Conservation (phyloP, 257 asterid species). For the Datura wrightii region DNA sequence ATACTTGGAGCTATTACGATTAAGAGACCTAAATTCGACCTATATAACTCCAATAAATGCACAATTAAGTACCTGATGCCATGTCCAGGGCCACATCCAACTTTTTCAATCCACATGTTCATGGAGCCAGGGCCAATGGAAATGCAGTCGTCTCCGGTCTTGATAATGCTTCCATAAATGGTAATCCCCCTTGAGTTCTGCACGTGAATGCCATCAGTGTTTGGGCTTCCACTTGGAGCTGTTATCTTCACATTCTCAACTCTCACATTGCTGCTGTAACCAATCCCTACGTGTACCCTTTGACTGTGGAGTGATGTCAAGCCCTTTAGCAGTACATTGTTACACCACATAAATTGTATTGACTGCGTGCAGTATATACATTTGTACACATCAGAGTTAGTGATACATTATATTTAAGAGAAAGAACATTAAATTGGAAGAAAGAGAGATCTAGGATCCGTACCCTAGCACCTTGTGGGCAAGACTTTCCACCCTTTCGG, state of each 20-base stretch:
- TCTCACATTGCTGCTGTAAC: conserved; percentile 49
- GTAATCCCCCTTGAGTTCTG: conserved; percentile 53
- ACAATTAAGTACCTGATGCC: conserved; percentile 61
- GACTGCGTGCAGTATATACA: conserved; percentile 50
- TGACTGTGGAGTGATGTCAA: conserved; percentile 54
- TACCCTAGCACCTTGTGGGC: conserved; percentile 78
- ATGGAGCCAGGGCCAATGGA: conserved; percentile 70
- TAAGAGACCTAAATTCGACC: too few relatives aligned
- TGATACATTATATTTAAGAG: neutral
- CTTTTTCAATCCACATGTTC: conserved; percentile 58
- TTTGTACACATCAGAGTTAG: neutral
- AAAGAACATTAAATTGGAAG: neutral
- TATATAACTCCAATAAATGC: too few relatives aligned
- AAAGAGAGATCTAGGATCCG: neutral
- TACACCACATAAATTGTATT: conserved; percentile 60
- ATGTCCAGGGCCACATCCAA: conserved; percentile 86
- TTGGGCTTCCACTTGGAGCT: conserved; percentile 77
- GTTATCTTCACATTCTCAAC: conserved; percentile 52
- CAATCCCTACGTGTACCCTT: conserved; percentile 52
- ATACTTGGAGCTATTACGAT: too few relatives aligned
- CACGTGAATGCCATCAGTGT: conserved; percentile 75
- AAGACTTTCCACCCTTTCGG: conserved; percentile 39
- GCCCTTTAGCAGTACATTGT: conserved; percentile 53
- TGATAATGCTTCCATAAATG: conserved; percentile 46
- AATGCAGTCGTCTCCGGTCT: conserved; percentile 78